Evolutionary conservation across 2,329 filamentous ascomycete genomes (phyloP), one percentile per base, ranked within the genome.

Genomic region (Alternaria ventricosa): DNA sequence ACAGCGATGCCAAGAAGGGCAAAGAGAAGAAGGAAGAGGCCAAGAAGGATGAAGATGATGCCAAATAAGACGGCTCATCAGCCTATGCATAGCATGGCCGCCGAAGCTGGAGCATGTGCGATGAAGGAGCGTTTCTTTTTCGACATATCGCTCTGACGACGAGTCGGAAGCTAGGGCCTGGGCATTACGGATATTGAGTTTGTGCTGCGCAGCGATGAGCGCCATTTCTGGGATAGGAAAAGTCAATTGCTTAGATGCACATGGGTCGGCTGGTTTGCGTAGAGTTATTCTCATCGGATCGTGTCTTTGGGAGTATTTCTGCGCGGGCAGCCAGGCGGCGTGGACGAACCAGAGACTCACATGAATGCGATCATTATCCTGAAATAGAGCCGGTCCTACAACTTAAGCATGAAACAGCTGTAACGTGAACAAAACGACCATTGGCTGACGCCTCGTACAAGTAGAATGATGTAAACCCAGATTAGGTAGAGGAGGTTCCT

Each of bases 1-100:
- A 71, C 3, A 66, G 64, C 2, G 61, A 65, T 23, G 50, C 20
- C 36, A 36, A 43, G 45, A 25, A 60, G 7, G 25, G 28, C 27
- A 18, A n/a, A 23, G 47, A 46, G 33, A 27, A 18, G 45, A 41
- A 20, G 15, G 33, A 20, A 43, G 43, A 11, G 6, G 47, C 33
- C 23, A 27, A 18, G 45, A 43, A 25, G 20, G 20, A 12, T 15
- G 44, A 41, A 8, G 49, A 23, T 15, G 44, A 46, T 25, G 1
- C 44, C 12, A 46, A 46, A 20, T 46, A 12, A n/a, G 6, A 46
- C 8, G 20, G 43, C 43, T 45, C 18, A 22, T 0, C 43, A 23
- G 20, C 12, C 22, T 13, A 46, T 23, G 18, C 6, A 23, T 4
- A 23, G 20, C 6, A 20, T 36, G 33, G 15, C 15, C 15, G 8